Conservation (phyloP, 2,329 filamentous ascomycete genomes). For the Venturia effusa region DNA sequence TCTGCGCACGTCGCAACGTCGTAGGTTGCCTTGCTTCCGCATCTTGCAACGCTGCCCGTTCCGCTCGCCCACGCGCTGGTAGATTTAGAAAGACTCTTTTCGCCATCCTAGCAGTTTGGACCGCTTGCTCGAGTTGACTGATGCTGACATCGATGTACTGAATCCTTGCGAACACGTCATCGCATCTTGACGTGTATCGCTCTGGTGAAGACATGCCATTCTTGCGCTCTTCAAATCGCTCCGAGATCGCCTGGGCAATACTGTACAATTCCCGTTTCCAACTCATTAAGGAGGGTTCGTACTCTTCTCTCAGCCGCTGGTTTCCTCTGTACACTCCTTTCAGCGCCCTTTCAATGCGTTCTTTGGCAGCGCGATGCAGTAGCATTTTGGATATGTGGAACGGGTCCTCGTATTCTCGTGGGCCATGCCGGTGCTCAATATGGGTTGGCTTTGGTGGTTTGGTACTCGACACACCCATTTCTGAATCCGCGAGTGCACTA, state of each 20-base stretch:
- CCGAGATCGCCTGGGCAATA: background rate
- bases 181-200: background rate
- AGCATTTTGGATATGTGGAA: background rate
- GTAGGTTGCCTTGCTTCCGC: background rate
- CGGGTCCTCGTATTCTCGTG: conserved; percentile 1
- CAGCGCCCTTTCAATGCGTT: background rate
- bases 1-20: background rate
- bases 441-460: background rate
- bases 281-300: background rate
- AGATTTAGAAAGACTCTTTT: background rate
- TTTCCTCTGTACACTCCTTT: background rate
- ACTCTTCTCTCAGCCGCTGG: background rate
- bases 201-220: background rate
- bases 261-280: background rate
- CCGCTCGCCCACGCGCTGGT: background rate
- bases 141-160: background rate
- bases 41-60: background rate
- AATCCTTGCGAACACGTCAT: background rate
- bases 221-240: background rate
- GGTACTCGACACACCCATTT: background rate
- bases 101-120: background rate
- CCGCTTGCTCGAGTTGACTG: background rate
- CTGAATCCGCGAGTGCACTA: background rate
- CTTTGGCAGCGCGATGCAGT: background rate
- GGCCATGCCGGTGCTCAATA: background rate